phyloP scores from a whole-genome alignment of 768 basidiomycete species.

The Rhodotorula paludigena region DNA sequence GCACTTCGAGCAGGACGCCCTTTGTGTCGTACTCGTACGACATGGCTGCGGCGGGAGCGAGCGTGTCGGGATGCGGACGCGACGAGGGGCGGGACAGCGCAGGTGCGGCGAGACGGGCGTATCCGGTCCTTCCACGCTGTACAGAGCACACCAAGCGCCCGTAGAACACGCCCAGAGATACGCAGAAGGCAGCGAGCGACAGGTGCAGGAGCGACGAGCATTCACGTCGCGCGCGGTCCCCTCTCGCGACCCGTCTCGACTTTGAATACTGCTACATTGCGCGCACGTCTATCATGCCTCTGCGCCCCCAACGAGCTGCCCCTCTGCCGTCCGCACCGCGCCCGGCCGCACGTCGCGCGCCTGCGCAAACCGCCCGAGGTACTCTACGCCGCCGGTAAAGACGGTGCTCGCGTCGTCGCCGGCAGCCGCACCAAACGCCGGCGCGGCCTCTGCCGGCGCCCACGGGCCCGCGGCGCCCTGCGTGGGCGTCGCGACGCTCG shows the following conservation, averaged over 20 bases:
- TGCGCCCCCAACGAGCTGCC: background rate
- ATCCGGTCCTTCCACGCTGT: too few relatives aligned
- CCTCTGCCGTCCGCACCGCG: background rate
- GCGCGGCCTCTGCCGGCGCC: constrained; percentile 1
- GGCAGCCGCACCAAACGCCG: constrained; percentile 1
- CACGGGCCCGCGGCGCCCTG: background rate
- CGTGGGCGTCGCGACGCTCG: background rate
- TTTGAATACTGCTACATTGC: background rate
- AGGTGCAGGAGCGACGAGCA: too few relatives aligned
- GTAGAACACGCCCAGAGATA: too few relatives aligned
- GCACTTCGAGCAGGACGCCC: constrained; percentile 32
- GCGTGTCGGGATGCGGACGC: background rate
- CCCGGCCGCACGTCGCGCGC: background rate
- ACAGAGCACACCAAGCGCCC: too few relatives aligned
- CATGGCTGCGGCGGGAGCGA: background rate
- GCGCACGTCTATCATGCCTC: background rate
- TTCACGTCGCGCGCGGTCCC: too few relatives aligned
- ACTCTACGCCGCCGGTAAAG: constrained; percentile 26
- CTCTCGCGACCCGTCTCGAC: background rate
- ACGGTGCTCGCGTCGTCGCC: constrained; percentile 3
- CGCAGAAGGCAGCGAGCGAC: too few relatives aligned
- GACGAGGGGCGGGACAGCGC: background rate
- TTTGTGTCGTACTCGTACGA: constrained; percentile 33
- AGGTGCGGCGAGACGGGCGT: too few relatives aligned
- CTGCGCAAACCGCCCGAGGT: constrained; percentile 3